A percentile compares a stretch with the other conserved stretches of the same genome.
phyloP scores from a whole-genome alignment of 805 yeast species.

The Jamesozyma hellenica region DNA sequence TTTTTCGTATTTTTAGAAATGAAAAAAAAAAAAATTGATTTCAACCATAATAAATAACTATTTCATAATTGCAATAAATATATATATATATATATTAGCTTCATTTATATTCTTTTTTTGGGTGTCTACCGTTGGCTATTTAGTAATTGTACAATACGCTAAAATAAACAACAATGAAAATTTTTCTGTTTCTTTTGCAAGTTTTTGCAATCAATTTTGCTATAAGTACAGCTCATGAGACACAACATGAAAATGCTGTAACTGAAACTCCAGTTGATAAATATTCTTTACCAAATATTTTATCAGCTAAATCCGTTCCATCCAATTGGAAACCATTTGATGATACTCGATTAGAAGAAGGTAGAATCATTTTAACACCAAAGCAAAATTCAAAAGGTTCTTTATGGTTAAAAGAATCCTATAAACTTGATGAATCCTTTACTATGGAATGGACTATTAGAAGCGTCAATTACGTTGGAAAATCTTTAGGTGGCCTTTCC shows the following conservation, averaged over 20 bases:
- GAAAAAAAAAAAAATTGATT: no score
- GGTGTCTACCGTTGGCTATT: no score
- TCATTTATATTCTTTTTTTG: no score
- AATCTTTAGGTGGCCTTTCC: slow-evolving; percentile 44
- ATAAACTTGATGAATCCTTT: slow-evolving; percentile 33
- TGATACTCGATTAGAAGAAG: slow-evolving; percentile 36
- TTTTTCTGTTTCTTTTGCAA: neutral
- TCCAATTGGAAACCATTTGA: slow-evolving; percentile 34
- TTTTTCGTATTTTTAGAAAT: no score
- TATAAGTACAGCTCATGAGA: slow-evolving; percentile 1
- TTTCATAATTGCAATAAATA: no score
- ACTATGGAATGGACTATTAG: slow-evolving; percentile 57
- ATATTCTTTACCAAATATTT: slow-evolving; percentile 32
- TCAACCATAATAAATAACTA: no score
- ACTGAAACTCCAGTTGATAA: slow-evolving; percentile 1
- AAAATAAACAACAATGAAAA: neutral
- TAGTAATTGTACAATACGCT: no score
- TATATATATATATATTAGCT: no score
- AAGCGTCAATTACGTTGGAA: slow-evolving; percentile 44
- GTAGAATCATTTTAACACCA: slow-evolving; percentile 46
- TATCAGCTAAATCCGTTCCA: slow-evolving; percentile 15
- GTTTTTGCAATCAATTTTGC: neutral
- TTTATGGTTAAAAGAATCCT: slow-evolving; percentile 34
- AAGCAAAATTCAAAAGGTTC: slow-evolving; percentile 34
- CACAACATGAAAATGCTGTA: neutral